These are phyloP conservation scores for Funneliformis geosporum DNA, from an alignment of 192 early-diverging fungal genomes.

Conservation along the genomic window DNA sequence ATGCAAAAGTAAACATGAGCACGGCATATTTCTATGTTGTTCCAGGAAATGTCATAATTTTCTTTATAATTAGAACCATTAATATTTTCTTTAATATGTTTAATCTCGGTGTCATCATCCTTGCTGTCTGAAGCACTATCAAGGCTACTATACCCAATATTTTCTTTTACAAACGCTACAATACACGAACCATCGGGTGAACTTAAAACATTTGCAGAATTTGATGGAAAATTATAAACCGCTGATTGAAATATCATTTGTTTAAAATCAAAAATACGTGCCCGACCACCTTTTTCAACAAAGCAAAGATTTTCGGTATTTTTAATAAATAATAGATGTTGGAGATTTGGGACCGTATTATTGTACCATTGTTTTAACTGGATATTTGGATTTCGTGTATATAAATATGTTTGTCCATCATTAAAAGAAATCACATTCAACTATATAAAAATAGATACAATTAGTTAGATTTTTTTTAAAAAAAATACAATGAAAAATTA, in stretches of 20 bases:
- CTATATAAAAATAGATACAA: constrained; percentile 8
- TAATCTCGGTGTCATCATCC: background rate
- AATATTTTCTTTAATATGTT: too few species aligned
- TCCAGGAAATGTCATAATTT: too few species aligned
- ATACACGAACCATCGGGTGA: constrained; percentile 28
- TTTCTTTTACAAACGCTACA: constrained; percentile 26
- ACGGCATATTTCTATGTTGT: background rate
- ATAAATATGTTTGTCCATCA: background rate
- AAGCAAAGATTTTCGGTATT: constrained; percentile 22
- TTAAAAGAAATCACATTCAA: constrained; percentile 3
- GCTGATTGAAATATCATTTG: constrained; percentile 12
- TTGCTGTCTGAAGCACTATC: too few species aligned
- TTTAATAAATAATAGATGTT: constrained; percentile 24
- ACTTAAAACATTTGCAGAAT: background rate
- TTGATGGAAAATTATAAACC: constrained; percentile 7
- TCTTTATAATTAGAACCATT: background rate
- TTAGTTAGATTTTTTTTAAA: too few species aligned
- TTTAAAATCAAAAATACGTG: constrained; percentile 6
- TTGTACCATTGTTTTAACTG: constrained; percentile 9
- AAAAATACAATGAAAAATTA: background rate
- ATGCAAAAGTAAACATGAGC: constrained; percentile 8
- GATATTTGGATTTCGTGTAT: constrained; percentile 4
- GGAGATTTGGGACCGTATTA: background rate
- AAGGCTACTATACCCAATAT: background rate
- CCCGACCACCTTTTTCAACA: constrained; percentile 17